Base-by-base conservation (phyloP, 768 basidiomycete genomes). In the Lepiota venenata region DNA sequence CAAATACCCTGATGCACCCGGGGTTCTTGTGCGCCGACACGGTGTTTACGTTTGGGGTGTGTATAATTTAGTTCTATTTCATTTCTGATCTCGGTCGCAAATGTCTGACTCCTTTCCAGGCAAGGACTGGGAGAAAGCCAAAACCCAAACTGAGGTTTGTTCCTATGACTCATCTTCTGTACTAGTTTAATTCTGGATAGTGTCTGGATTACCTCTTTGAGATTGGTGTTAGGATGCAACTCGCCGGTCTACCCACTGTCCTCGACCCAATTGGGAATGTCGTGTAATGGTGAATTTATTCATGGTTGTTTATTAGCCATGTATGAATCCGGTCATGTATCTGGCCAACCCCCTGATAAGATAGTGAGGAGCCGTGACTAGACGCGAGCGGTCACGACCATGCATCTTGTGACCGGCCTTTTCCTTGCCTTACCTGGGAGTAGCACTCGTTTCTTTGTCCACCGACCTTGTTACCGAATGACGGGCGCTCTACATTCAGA, bases 181-280 rank as follows among this genome's bases (percentile, higher is more conserved):
- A 47, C 8, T 40, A 52, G 32, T 32, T 49, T 12, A 18, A 10
- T 32, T 43, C 41, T n/a, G 16, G 18, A 35, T 60, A 90, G 85
- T 95, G 93, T 66, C 78, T 94, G 27, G 93, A 95, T 65, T 95
- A 94, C 69, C 76, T 95, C 15, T 92, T 94, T 60, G 93, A 95
- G 66, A 84, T 94, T 47, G 87, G 81, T 10, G 89, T 92, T 50
- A 89, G 87, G 70, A 89, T 90, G 88, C 86, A 81, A 63, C 68
- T 81, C 37, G 83, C 83, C 0, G 82, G 82, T 1, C 60, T 87
- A 8, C 76, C 76, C 5, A 82, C 83, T 1, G 72, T 74, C 9
- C 60, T 76, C 40, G 70, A 71, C 52, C 25, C 46, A 10, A 43
- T 20, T 16, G 36, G 35, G 20, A 25, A 16, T 4, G 25, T 8